Base-by-base conservation (phyloP, 345 rosid species). In the Moricandia moricandioides region DNA sequence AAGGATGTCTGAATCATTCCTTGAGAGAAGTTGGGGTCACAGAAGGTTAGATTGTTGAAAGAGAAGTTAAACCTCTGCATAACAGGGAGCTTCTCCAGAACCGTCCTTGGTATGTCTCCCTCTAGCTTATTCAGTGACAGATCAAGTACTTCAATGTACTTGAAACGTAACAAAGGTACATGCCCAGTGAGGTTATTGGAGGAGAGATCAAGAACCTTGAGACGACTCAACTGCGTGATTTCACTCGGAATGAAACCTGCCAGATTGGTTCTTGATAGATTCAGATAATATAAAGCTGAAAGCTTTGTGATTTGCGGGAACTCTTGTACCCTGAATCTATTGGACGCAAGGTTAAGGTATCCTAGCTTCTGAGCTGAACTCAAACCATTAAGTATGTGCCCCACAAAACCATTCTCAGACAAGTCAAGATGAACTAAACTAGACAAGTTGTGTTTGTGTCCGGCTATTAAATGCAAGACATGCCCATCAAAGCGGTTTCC, bases 21-120 rank as follows among this genome's bases (percentile, higher is more conserved):
- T 10, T 62, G 83, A 2, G 90, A 78, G 72, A 89, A 68, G 65
- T 79, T 78, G 9, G 84, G 80, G 29, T 84, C 85, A 78, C 98
- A 93, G 14, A 88, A 82, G 71, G 91, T 89, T 51, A 93, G 78
- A 83, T 89, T 93, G 84, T 93, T 93, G 89, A 80, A 83, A 45
- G 98, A 91, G 83, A 93, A 88, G 85, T 91, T 91, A 85, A 82
- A 93, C 45, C 80, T 88, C 69, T 83, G 81, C 87, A 89, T 86
- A 80, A 5, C 27, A 1, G 59, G 77, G 58, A 93, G 85, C 49
- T 84, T 86, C 35, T 81, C 82, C 57, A 93, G 57, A 37, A 93
- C 75, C 17, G 78, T 59, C 27, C 45, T 12, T 13, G 97, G 97
- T 70, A 93, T 79, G 17, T 88, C 92, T 60, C 98, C 98, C 2